Evolutionary conservation across 2,329 filamentous ascomycete genomes (phyloP), one percentile per base, ranked within the genome.

Genomic region (Escovopsis sp.): DNA sequence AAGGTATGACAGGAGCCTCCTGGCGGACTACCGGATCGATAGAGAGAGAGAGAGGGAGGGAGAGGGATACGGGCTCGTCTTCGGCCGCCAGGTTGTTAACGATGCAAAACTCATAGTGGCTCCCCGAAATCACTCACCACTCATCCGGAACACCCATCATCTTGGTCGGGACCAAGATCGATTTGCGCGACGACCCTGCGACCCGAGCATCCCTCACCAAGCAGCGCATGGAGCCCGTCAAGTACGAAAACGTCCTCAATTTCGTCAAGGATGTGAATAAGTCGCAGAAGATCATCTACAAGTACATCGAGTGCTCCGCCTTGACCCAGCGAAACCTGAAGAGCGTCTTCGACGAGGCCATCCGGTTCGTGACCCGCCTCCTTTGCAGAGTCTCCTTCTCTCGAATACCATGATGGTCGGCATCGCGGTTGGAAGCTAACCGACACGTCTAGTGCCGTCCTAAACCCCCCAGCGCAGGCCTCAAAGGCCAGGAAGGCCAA

Each of bases 261-360:
- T 83, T 88, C 49, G 85, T 86, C 49, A 93, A 91, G 69, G 88
- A 95, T 56, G 42, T 44, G 10, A 46, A 48, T 19, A 94, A 46
- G 40, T 18, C 41, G 15, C 36, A 40, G 36, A 46, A 46, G 36
- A 95, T 98, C 65, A 82, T 91, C 38, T 85, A 91, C 67, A 96
- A 95, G 68, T 98, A 98, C 66, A 75, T 96, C 36, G 91, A 98
- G 67, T 98, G 91, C 68, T 96, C 91, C 41, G 91, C 91, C 39
- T 70, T 98, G 52, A 98, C 91, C 33, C 91, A 96, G 70, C 75
- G 89, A 58, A 95, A 95, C 64, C 66, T 98, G 54, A 98, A 98
- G 80, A 94, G 86, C 56, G 91, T 98, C 39, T 98, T 98, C 59
- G 91, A 98, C 59, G 89, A 95, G 67, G 91, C 91, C 32, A 98